Evolutionary conservation across 352 stramenopile genomes (phyloP).

Genomic region (Phytophthora capsici): DNA sequence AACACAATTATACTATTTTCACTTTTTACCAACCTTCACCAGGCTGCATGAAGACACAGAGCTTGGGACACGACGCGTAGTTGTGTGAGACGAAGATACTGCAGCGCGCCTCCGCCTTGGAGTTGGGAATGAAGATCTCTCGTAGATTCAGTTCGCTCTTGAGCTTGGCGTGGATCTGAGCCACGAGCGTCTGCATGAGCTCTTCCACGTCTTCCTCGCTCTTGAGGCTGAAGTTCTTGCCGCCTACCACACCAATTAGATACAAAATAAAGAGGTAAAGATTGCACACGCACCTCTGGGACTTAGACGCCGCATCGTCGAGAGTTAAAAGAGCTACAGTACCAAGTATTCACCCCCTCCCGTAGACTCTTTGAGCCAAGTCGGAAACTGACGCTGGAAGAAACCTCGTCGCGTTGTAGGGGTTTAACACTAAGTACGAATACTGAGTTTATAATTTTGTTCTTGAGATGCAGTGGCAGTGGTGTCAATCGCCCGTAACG

Average conservation of each 20-base stretch:
- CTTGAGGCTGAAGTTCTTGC: constrained; percentile 82
- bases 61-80: constrained; percentile 78
- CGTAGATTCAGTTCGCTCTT: constrained; percentile 84
- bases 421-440: constrained; percentile 29
- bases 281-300: constrained; percentile 45
- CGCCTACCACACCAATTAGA: constrained; percentile 27
- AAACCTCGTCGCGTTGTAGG: constrained; percentile 26
- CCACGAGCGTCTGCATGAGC: constrained; percentile 84
- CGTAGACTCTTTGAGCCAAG: constrained; percentile 1
- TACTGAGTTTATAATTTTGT: background rate
- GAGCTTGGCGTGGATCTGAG: constrained; percentile 87
- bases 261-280: background rate
- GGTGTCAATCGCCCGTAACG: constrained; percentile 58
- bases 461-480: constrained; percentile 27
- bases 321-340: background rate
- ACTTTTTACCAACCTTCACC: constrained; percentile 45
- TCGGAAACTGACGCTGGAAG: constrained; percentile 21
- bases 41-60: constrained; percentile 85
- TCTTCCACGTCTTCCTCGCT: constrained; percentile 87
- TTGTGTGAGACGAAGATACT: constrained; percentile 88
- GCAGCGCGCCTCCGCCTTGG: constrained; percentile 85
- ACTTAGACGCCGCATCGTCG: constrained; percentile 59
- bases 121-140: constrained; percentile 90
- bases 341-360: background rate
- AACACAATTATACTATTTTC: background rate